Evolutionary conservation across 192 early-diverging fungal genomes (phyloP), one percentile per base, ranked within the genome.

Genomic region (Endogone sp.): DNA sequence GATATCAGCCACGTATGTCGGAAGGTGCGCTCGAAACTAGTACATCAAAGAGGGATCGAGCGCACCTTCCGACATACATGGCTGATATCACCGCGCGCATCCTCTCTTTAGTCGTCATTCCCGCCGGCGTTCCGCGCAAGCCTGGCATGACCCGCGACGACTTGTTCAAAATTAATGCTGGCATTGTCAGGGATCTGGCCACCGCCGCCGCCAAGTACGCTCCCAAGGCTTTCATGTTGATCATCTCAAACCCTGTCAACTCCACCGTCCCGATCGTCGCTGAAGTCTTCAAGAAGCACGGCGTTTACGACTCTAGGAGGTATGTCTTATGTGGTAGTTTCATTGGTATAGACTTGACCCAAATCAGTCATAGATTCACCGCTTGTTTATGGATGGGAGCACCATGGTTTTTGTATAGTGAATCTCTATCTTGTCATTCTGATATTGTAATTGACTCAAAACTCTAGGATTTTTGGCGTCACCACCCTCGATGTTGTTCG

Each of bases 121-220:
- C 96, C 57, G 96, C 96, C 67, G 96, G 96, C 72, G 93, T 98
- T 20, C 96, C 96, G 68, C 88, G 96, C 78, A 98, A 98, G 90
- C 96, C 95, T 66, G 95, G 94, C 29, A 98, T 98, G 96, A 95
- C 96, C 71, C 91, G 96, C 81, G 95, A 98, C 79, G 96, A 98
- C 79, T 85, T 98, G 68, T 98, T 98, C 90, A 95, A 96, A 83
- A 96, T 90, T 83, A 98, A 98, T 83, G 96, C 96, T 67, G 90
- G 91, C 65, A 98, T 98, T 68, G 93, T 96, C 75, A 86, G 88
- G 69, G 89, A 79, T 59, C 86, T 97, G 37, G 94, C 95, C 67
- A 78, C 81, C 64, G 93, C 88, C 58, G 85, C 87, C 64, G 95
- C 94, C 30, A 81, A 85, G 80, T 90, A 82, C 61, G 87, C 89